A percentile compares a stretch with the other conserved stretches of the same genome.
Conservation (phyloP, 192 early-diverging fungal species). For the Helicostylum pulchrum region DNA sequence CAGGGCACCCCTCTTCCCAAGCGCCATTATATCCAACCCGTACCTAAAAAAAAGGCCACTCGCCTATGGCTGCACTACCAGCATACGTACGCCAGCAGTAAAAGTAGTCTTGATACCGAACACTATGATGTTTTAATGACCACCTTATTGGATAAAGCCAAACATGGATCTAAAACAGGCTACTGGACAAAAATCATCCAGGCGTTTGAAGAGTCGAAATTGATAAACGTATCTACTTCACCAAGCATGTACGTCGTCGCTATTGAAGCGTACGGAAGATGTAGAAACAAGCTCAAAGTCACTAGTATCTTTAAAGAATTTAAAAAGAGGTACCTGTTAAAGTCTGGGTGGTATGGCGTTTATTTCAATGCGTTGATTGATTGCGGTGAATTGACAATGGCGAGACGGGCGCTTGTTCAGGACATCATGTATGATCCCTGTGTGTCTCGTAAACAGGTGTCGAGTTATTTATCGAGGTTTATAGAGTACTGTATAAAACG, state of each 20-base stretch:
- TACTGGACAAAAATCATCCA: conserved; percentile 1
- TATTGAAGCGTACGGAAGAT: conserved; percentile 3
- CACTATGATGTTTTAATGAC: conserved; percentile 6
- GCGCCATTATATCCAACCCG: not conserved
- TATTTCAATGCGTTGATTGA: no score
- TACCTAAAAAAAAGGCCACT: not conserved
- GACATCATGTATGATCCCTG: no score
- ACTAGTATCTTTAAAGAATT: not conserved
- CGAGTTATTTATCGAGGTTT: no score
- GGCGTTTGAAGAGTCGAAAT: conserved; percentile 12
- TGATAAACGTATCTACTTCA: not conserved
- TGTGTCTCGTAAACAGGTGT: no score
- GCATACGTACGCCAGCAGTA: not conserved
- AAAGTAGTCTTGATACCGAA: conserved; percentile 1
- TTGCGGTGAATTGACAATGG: no score
- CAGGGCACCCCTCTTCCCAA: not conserved
- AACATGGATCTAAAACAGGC: not conserved
- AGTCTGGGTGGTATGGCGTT: no score
- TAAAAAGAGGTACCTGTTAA: not conserved
- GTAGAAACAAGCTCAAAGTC: not conserved
- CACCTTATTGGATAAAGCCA: not conserved
- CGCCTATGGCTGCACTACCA: not conserved
- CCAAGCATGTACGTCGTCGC: not conserved
- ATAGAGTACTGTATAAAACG: no score
- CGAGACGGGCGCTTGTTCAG: no score